Evolutionary conservation across 768 basidiomycete genomes (phyloP).

Genomic region (Leccinum imitatum): DNA sequence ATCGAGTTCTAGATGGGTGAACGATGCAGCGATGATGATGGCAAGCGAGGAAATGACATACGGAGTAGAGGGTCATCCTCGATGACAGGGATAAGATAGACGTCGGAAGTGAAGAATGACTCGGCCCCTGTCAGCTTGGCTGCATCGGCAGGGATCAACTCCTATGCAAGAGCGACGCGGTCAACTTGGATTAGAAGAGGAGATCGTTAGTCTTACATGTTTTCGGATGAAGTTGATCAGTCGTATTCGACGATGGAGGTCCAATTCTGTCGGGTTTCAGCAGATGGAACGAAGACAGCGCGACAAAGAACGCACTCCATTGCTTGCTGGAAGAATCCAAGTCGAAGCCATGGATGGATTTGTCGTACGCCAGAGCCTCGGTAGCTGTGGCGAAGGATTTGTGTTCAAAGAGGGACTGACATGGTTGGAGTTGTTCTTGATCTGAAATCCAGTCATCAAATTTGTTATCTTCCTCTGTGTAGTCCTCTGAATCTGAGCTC

Average conservation of each 20-base stretch:
- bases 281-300: neutral
- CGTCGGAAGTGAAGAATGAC: constrained; percentile 67
- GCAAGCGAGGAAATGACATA: constrained; percentile 39
- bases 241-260: constrained; percentile 76
- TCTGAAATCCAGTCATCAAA: constrained; percentile 85
- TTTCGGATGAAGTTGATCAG: constrained; percentile 87
- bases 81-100: constrained; percentile 76
- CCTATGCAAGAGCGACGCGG: constrained; percentile 40
- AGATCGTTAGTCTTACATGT: constrained; percentile 43
- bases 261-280: constrained; percentile 50
- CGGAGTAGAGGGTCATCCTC: constrained; percentile 90
- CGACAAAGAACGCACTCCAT: constrained; percentile 48
- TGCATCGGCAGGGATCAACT: constrained; percentile 46
- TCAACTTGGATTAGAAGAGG: neutral
- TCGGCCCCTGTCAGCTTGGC: constrained; percentile 55
- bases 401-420: constrained; percentile 76
- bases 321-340: constrained; percentile 48
- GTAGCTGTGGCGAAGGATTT: constrained; percentile 55
- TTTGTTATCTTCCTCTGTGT: constrained; percentile 51
- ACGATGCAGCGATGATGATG: neutral
- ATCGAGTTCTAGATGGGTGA: constrained; percentile 50
- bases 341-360: constrained; percentile 58
- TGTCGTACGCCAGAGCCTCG: constrained; percentile 65
- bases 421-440: constrained; percentile 50
- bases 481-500: constrained; percentile 24